Conservation (phyloP, 345 rosid genomes). For the Boechera retrofracta region DNA sequence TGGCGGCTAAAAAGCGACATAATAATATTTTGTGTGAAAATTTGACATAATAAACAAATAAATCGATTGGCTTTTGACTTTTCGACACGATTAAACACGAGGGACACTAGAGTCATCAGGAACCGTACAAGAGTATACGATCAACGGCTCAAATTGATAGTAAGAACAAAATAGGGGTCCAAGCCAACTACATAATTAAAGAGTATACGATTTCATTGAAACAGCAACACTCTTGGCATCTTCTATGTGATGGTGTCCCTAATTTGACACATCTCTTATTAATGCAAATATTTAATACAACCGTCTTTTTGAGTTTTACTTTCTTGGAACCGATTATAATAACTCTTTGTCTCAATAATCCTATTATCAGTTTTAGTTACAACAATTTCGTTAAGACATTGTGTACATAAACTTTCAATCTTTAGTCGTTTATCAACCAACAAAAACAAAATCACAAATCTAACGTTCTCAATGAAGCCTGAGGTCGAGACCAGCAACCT, state of each 20-base stretch:
- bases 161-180: background rate
- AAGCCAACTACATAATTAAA: conserved; percentile 6
- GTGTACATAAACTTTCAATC: background rate
- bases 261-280: background rate
- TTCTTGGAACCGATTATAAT: background rate
- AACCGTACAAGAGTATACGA: conserved; percentile 2
- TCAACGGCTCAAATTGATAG: conserved; percentile 2
- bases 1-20: background rate
- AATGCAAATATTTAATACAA: background rate
- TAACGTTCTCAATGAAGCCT: conserved; percentile 34
- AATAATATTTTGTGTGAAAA: background rate
- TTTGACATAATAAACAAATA: background rate
- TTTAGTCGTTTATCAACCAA: conserved; percentile 5
- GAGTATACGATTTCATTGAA: background rate
- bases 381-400: background rate
- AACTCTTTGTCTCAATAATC: background rate
- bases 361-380: background rate
- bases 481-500: conserved; percentile 13
- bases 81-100: background rate
- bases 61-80: conserved; percentile 3
- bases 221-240: background rate
- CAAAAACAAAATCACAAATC: conserved; percentile 26
- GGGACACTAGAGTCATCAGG: conserved; percentile 7
- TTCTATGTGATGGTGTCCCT: background rate
- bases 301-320: background rate